A percentile compares a stretch with the other conserved stretches of the same genome.
Evolutionary conservation across 2,329 filamentous ascomycete species (phyloP).

Genomic region (Fusarium goolgardi): DNA sequence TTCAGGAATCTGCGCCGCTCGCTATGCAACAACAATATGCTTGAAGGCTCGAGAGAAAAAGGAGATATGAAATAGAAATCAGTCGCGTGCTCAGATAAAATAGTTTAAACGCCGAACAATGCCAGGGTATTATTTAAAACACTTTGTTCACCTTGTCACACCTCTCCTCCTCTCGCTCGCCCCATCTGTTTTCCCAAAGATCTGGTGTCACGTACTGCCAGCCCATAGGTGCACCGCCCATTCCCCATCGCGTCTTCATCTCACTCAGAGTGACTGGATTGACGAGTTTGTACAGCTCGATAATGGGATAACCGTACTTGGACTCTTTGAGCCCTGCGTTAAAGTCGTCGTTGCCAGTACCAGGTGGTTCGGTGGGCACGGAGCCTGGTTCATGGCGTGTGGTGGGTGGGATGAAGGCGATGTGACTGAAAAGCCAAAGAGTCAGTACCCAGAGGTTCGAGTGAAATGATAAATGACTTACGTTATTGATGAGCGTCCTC

Average conservation of each 20-base stretch:
- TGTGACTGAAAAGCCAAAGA: background rate
- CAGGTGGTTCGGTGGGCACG: constrained; percentile 39
- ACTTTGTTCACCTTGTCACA: background rate
- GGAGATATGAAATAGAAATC: too few species aligned
- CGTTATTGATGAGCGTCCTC: constrained; percentile 41
- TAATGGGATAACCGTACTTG: constrained; percentile 46
- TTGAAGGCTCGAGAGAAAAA: background rate
- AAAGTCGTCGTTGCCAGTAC: constrained; percentile 48
- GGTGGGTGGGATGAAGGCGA: constrained; percentile 22
- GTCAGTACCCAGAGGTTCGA: background rate
- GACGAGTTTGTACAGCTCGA: constrained; percentile 43
- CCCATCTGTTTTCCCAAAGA: constrained; percentile 46
- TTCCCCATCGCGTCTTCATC: constrained; percentile 43
- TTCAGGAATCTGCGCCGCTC: constrained; percentile 25
- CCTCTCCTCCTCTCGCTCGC: constrained; percentile 11
- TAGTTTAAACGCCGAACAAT: too few species aligned
- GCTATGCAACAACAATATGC: background rate
- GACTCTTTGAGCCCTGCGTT: constrained; percentile 46
- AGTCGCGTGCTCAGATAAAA: too few species aligned
- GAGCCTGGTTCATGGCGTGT: constrained; percentile 29
- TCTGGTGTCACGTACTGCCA: constrained; percentile 39
- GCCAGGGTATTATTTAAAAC: constrained; percentile 3
- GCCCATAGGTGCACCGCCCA: constrained; percentile 46
- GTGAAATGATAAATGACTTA: constrained; percentile 9
- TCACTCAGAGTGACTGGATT: constrained; percentile 40